Percentiles rank a stretch among this genome's conserved stretches.
phyloP scores from a whole-genome alignment of 768 basidiomycete genomes.

The Mycena alexandri region DNA sequence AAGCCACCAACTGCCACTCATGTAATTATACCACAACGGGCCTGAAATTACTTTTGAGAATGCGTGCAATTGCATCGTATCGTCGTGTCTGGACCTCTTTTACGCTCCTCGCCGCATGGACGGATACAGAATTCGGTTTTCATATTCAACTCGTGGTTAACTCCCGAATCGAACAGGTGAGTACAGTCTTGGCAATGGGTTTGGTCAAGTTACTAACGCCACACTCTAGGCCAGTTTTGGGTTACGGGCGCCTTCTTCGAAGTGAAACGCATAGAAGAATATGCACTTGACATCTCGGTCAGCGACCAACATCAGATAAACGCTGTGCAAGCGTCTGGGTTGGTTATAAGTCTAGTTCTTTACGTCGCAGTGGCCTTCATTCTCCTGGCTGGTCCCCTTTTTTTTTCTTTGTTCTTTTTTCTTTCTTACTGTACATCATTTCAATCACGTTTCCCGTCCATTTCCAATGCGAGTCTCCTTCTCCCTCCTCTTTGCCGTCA shows the following conservation, averaged over 20 bases:
- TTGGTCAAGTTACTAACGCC: constrained; percentile 4
- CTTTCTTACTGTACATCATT: too few relatives aligned
- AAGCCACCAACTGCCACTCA: neutral
- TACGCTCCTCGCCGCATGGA: too few relatives aligned
- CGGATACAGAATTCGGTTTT: constrained; percentile 7
- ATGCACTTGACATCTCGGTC: neutral
- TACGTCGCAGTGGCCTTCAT: neutral
- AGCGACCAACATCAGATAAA: neutral
- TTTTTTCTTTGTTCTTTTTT: neutral
- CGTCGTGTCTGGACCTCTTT: too few relatives aligned
- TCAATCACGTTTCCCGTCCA: neutral
- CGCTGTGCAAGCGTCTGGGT: constrained; percentile 1
- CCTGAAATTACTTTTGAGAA: constrained; percentile 4
- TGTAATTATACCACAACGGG: constrained; percentile 5
- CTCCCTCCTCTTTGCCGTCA: neutral
- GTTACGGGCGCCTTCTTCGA: neutral
- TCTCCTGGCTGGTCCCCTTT: constrained; percentile 11
- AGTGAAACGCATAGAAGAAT: constrained; percentile 3
- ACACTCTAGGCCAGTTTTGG: neutral
- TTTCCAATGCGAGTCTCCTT: neutral
- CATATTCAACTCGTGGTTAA: neutral
- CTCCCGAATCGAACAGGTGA: neutral
- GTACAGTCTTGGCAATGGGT: constrained; percentile 1
- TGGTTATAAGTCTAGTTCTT: neutral
- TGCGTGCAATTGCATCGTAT: constrained; percentile 1